Conservation (phyloP, 495 filamentous ascomycete species). For the Penicillium roqueforti region DNA sequence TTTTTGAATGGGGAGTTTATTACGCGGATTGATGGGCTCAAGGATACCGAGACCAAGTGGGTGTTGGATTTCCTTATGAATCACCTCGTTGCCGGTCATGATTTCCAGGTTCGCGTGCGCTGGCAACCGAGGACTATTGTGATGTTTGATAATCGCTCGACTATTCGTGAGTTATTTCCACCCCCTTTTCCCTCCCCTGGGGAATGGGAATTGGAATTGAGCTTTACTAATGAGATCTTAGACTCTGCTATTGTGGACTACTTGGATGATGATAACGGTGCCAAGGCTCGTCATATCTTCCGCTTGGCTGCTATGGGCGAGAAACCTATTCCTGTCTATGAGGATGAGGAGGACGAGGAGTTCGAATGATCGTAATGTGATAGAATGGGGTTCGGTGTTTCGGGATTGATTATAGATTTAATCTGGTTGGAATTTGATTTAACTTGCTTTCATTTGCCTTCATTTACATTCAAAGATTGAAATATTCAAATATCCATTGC, state of each 20-base stretch:
- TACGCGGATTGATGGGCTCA: conserved; percentile 68
- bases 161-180: conserved; percentile 49
- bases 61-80: conserved; percentile 85
- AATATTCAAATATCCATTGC: no score
- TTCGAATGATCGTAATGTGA: conserved; percentile 28
- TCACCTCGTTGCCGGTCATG: conserved; percentile 74
- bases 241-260: conserved; percentile 54
- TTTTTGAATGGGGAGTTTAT: conserved; percentile 81
- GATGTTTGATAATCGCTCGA: conserved; percentile 71
- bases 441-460: neutral
- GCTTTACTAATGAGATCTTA: conserved; percentile 15
- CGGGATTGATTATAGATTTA: conserved; percentile 4
- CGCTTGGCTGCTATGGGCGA: conserved; percentile 49
- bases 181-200: neutral
- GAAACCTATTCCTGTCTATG: conserved; percentile 49
- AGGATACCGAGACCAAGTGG: conserved; percentile 53
- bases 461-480: no score
- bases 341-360: conserved; percentile 18
- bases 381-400: conserved; percentile 22
- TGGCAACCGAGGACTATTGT: conserved; percentile 82
- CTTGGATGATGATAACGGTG: conserved; percentile 43
- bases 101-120: conserved; percentile 84
- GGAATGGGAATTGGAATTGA: neutral
- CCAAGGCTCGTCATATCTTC: conserved; percentile 50
- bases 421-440: neutral